Base-by-base conservation (phyloP, 352 stramenopile species). In the Globisporangium megalacanthum region DNA sequence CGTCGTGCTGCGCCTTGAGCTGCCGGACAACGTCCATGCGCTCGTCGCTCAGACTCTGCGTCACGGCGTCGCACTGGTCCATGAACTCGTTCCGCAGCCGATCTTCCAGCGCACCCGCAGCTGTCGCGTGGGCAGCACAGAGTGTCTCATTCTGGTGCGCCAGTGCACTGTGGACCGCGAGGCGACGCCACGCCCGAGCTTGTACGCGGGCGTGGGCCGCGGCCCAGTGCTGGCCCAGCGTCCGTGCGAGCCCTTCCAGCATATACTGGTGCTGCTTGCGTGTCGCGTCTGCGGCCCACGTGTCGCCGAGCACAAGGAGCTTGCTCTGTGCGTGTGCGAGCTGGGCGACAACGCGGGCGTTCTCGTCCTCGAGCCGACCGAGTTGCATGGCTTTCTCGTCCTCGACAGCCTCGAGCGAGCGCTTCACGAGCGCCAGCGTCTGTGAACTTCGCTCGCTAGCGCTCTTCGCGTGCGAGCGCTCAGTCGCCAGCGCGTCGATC, bases 331-430 rank as follows among this genome's bases (percentile, higher is more conserved):
- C 61, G 13, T 70, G 67, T 3, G 79, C 79, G 29, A 89, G 52
- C 46, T 86, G 83, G 15, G 65, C 45, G 64, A 89, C 72, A 41
- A 80, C 85, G 48, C 70, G 46, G 0, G 58, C 36, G 9, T 76
- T 77, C 20, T 88, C 79, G 6, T 72, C 73, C 13, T 88, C 73
- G 0, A 88, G 59, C 6, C 72, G 73, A 48, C 70, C 58, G 22
- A 89, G 81, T 0, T 70, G 65, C 20, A 62, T 35, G 22, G 73
- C 78, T 53, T 89, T 89, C 35, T 90, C 78, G n/a, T 82, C 66
- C 52, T 89, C 83, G 64, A 89, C 69, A 0, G 64, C 60, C 25
- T 81, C 73, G 20, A 91, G 51, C 0, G 83, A 86, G 6, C 56
- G 61, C 48, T 89, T 89, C 31, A 91, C 80, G 0, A 75, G 72